A percentile compares a stretch with the other conserved stretches of the same genome.
Conservation (phyloP, 768 basidiomycete genomes). For the Tylopilus rubrobrunneus region DNA sequence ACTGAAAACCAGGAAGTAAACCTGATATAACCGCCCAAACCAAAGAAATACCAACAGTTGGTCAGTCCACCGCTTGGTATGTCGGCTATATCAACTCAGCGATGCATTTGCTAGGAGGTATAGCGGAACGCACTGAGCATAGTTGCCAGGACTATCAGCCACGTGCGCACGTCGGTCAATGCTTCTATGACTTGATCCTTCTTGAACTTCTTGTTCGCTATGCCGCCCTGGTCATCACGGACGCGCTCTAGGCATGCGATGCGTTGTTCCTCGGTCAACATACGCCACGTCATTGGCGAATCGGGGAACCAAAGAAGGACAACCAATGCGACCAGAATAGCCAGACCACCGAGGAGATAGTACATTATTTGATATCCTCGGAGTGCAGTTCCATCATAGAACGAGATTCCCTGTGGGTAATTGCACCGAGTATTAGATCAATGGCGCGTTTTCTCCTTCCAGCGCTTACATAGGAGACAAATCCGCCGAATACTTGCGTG, state of each 20-base stretch:
- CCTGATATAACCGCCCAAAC: background rate
- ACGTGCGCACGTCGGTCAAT: slow-evolving; percentile 25
- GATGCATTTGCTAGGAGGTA: background rate
- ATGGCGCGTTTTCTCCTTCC: background rate
- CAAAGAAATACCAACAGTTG: slow-evolving; percentile 6
- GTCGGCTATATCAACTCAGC: slow-evolving; percentile 1
- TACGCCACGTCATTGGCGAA: slow-evolving; percentile 36
- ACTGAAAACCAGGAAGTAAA: background rate
- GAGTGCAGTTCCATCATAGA: slow-evolving; percentile 21
- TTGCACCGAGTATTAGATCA: background rate
- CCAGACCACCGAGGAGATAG: slow-evolving; percentile 36
- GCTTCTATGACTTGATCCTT: slow-evolving; percentile 8
- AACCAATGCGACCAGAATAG: slow-evolving; percentile 33
- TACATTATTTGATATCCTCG: slow-evolving; percentile 28
- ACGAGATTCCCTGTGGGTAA: slow-evolving; percentile 24
- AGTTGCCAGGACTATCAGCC: slow-evolving; percentile 27
- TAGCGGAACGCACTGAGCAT: slow-evolving; percentile 9
- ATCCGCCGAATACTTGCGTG: slow-evolving; percentile 22
- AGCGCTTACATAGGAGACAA: slow-evolving; percentile 32
- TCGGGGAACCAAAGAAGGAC: slow-evolving; percentile 39
- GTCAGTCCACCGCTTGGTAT: slow-evolving; percentile 21
- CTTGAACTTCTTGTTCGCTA: background rate
- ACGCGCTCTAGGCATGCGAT: slow-evolving; percentile 37
- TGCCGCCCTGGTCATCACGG: slow-evolving; percentile 30
- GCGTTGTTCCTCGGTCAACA: slow-evolving; percentile 35